phyloP scores from a whole-genome alignment of 75 land plant genomes.

The Sequoia sempervirens region DNA sequence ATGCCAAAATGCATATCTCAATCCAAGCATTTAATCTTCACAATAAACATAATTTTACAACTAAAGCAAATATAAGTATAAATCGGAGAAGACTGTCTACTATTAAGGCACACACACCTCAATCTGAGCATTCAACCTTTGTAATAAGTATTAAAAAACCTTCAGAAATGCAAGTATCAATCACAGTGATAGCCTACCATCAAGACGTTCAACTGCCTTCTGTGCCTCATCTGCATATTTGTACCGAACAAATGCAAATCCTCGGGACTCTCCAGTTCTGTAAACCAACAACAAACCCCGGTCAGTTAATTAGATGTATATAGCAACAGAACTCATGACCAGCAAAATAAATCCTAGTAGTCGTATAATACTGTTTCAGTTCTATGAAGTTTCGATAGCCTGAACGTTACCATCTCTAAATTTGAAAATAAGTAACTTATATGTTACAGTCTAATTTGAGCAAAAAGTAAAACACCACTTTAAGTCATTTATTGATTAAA shows the following conservation, averaged over 20 bases:
- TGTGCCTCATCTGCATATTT: slow-evolving; percentile 95
- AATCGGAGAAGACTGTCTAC: not conserved
- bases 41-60: not conserved
- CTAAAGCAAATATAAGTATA: not conserved
- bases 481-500: no score
- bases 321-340: not conserved
- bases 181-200: slow-evolving; percentile 36
- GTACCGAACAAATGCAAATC: slow-evolving; percentile 97
- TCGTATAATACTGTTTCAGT: no score
- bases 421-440: no score
- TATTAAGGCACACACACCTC: no score
- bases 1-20: no score
- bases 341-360: not conserved
- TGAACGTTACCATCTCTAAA: no score
- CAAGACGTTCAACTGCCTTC: slow-evolving; percentile 90
- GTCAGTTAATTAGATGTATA: not conserved
- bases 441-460: no score
- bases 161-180: not conserved
- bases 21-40: no score
- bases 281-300: not conserved
- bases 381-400: no score
- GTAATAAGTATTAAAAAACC: no score
- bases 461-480: no score
- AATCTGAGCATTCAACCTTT: no score
- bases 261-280: slow-evolving; percentile 97